Base-by-base conservation (phyloP, 176 grass and related monocot species). In the Elaeis guineensis region DNA sequence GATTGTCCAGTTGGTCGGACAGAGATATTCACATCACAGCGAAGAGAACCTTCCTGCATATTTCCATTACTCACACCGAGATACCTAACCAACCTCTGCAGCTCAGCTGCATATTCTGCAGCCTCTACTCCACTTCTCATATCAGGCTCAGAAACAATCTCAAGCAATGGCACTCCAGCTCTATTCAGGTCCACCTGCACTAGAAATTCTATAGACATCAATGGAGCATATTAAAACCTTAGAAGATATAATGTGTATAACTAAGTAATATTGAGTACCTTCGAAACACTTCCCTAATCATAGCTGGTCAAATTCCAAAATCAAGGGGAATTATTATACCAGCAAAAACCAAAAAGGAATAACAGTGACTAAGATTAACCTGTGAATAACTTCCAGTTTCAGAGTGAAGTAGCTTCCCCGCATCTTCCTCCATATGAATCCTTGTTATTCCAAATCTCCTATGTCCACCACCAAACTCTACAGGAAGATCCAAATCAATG, bases 391-490 rank as follows among this genome's bases (percentile, higher is more conserved):
- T 85, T 57, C 73, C 81, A 0, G 73, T 72, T 51, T 91, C 92
- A 66, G 87, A 91, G 18, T 97, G 92, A 79, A 85, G 80, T 35
- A 97, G 76, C 48, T 97, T 97, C 58, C 92, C 92, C 19, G 92
- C 87, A 83, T 97, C 92, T 85, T 97, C 87, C 80, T 97, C 87
- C 87, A 97, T 91, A 71, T 90, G 92, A 67, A 97, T 83, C 78
- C 92, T 85, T 0, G 92, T 97, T 58, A 97, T 72, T 17, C 92
- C 92, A 75, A 97, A 97, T 52, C 68, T 78, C 60, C 79, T 85
- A 69, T 88, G 92, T 0, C 92, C 87, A 23, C 92, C 92, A 16
- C 92, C 84, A 49, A 91, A 97, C 73, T 97, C 92, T 39, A 91
- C 23, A 0, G 84, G 87, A 62, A 97, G 82, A 70, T 97, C 92